phyloP scores from a whole-genome alignment of 225 moss, liverwort and hornwort species.

The Marchantia paleacea region DNA sequence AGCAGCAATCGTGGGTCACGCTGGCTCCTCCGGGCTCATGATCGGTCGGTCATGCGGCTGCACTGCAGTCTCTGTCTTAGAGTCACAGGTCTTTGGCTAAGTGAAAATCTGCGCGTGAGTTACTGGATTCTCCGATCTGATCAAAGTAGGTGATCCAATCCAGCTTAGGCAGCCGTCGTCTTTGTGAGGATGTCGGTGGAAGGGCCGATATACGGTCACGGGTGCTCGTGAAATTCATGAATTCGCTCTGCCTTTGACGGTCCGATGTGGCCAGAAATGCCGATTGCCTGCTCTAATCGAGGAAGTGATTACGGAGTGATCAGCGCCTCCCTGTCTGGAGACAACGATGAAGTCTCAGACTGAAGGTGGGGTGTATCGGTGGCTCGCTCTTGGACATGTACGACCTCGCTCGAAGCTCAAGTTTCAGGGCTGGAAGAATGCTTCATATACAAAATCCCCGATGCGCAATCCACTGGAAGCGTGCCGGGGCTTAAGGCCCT shows the following conservation, averaged over 20 bases:
- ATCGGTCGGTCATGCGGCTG: neutral
- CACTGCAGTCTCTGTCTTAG: neutral
- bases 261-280: too few relatives aligned
- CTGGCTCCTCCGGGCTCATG: too few relatives aligned
- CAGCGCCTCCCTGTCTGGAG: neutral
- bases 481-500: neutral
- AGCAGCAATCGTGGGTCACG: too few relatives aligned
- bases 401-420: neutral
- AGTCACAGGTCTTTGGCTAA: neutral
- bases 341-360: neutral
- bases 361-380: neutral
- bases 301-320: neutral
- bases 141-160: neutral
- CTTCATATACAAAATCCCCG: neutral
- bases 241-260: too few relatives aligned
- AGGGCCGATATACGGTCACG: too few relatives aligned
- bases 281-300: neutral
- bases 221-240: too few relatives aligned
- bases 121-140: neutral
- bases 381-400: neutral
- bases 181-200: neutral
- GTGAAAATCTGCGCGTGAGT: neutral
- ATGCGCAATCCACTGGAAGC: neutral
- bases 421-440: neutral
- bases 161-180: neutral